phyloP scores from a whole-genome alignment of 2,329 filamentous ascomycete species.

The Alternaria triticimaculans region DNA sequence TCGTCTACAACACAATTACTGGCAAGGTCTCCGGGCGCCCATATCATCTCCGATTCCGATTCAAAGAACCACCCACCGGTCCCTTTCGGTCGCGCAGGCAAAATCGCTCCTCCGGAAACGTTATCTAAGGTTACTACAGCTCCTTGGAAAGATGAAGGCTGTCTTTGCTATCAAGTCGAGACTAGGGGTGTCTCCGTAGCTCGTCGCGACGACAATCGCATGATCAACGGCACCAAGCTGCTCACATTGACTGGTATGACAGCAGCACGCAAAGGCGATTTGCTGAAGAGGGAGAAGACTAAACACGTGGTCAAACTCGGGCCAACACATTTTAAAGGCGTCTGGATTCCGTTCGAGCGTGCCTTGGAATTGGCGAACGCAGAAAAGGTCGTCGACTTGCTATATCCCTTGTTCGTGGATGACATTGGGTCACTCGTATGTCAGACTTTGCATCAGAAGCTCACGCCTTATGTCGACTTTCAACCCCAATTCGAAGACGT shows the following conservation, averaged over 20 bases:
- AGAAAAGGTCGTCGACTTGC: neutral
- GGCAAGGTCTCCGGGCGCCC: neutral
- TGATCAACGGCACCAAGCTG: neutral
- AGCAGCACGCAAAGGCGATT: neutral
- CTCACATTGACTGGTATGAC: neutral
- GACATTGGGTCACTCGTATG: neutral
- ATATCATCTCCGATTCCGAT: neutral
- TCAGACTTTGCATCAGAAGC: neutral
- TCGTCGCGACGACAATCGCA: neutral
- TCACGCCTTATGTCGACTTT: neutral
- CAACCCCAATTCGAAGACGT: neutral
- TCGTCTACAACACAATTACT: rapidly evolving
- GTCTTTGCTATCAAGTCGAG: neutral
- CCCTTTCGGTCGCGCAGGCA: neutral
- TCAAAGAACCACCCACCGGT: neutral
- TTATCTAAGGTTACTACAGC: neutral
- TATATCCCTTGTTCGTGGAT: neutral
- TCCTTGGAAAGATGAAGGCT: neutral
- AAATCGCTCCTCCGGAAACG: neutral
- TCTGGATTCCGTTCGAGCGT: neutral
- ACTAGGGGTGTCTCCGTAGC: neutral
- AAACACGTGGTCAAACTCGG: neutral
- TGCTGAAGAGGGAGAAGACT: neutral
- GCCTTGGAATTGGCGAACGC: neutral
- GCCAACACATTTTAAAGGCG: neutral